Base-by-base conservation (phyloP, 2,329 filamentous ascomycete genomes). In the Talaromyces amestolkiae region DNA sequence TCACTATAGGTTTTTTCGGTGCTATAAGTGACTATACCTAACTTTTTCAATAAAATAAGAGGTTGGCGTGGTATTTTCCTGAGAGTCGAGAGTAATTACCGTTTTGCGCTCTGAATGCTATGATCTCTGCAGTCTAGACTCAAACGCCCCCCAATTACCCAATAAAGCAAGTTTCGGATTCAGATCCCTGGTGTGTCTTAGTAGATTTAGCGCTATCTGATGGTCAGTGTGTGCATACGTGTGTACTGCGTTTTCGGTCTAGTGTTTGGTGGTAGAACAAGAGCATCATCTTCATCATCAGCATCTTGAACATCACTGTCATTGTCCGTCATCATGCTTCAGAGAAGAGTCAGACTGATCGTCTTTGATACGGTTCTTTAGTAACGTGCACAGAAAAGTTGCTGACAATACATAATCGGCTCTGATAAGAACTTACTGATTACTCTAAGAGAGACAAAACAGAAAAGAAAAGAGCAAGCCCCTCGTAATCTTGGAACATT, bases 61-160 rank as follows among this genome's bases (percentile, higher is more conserved):
- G 51, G 31, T 35, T 22, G 51, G 51, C 22, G 31, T 13, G n/a
- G 51, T 19, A 53, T 11, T 8, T 54, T 54, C 51, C 51, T 33
- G 27, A 19, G 41, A 37, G 35, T 11, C 10, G 9, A 41, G 56
- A 58, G 56, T 58, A 58, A 58, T 24, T 13, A 31, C 54, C 54
- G 37, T 41, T 37, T 58, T 41, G 33, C 54, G 37, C 19, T 19
- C 2, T 39, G n/a, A 5, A 39, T 10, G 35, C 56, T 58, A 27
- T 17, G 19, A 58, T 58, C 35, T 31, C 27, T 41, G 31, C 17
- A 59, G 39, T 27, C 39, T 59, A 59, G 56, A 59, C 56, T 59
- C 56, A 59, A 45, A 59, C 35, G 15, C 22, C 56, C 13, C 56
- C 27, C 35, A 19, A 41, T 33, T 45, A 41, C 37, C 22, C 37